A percentile compares a stretch with the other conserved stretches of the same genome.
phyloP scores from a whole-genome alignment of 2,329 filamentous ascomycete species.

The Botrytis elliptica region DNA sequence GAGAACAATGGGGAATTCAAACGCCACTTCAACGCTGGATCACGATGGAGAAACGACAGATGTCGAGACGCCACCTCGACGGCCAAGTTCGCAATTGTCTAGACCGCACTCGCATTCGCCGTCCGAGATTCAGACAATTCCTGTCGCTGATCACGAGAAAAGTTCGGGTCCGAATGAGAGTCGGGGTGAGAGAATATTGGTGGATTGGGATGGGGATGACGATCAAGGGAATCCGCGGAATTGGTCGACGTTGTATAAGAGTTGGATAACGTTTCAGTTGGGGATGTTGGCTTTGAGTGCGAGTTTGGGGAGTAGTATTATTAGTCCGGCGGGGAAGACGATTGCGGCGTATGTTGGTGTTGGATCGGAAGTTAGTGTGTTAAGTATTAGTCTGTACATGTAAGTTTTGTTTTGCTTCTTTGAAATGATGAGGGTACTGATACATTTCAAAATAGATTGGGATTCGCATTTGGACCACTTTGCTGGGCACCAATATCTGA shows the following conservation, averaged over 20 bases:
- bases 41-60: constrained; percentile 9
- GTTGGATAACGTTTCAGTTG: constrained; percentile 49
- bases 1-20: neutral
- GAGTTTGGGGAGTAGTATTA: constrained; percentile 51
- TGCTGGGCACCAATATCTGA: constrained; percentile 68
- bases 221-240: constrained; percentile 49
- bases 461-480: constrained; percentile 48
- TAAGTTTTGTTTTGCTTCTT: constrained; percentile 18
- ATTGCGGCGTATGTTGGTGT: constrained; percentile 47
- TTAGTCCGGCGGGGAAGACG: constrained; percentile 46
- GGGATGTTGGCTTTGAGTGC: constrained; percentile 51
- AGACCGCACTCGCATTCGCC: neutral
- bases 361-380: constrained; percentile 45
- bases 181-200: constrained; percentile 72
- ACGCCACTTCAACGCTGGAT: neutral
- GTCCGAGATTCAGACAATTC: neutral
- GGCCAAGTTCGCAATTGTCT: neutral
- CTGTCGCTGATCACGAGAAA: neutral
- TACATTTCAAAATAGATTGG: constrained; percentile 35
- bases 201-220: constrained; percentile 51
- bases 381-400: constrained; percentile 49
- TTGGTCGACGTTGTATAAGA: constrained; percentile 46
- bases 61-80: constrained; percentile 11
- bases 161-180: no score
- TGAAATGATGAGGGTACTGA: neutral